Evolutionary conservation across 2,329 filamentous ascomycete species (phyloP), one percentile per base, ranked within the genome.

Genomic region (Phoma sp.): DNA sequence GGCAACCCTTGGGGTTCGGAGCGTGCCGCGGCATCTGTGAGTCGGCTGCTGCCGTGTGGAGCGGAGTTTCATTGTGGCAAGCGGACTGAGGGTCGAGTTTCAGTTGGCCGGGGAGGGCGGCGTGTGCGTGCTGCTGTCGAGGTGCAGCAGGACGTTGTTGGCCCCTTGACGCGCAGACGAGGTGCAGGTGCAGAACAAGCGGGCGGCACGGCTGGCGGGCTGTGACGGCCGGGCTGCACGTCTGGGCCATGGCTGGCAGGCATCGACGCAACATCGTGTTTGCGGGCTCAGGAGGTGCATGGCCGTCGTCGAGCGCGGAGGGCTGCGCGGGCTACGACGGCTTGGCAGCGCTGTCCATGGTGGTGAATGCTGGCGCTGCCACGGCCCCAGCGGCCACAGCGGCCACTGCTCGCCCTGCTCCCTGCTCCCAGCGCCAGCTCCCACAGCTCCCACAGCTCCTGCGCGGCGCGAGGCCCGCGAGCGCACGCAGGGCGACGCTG

Each of bases 1-100:
- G 34, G 40, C 17, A 28, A 40, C 26, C 26, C 28, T 34, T 43
- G 11, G 11, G 11, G 20, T 26, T 37, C 32, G 48, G 48, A 29
- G 48, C 48, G 40, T 45, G 15, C 42, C 42, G 34, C 23, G 42
- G 48, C 40, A 36, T 32, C 29, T 29, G 42, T 32, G 18, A 28
- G 23, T 38, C 49, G 49, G 49, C 42, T 47, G 20, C 34, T 47
- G 49, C 49, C 49, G 49, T 18, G 29, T 37, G 48, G 48, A 52
- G 48, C 30, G n/a, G 29, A 42, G 17, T 17, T 20, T 42, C 49
- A 17, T 14, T 39, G 18, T 38, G 47, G 38, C 38, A 25, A 23
- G 37, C 32, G 38, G 30, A 50, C 28, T 20, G 37, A 50, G 38
- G 39, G 39, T 43, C 33, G 39, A 51, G 47, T 51, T 43, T 51